These are phyloP conservation scores for Eucalyptus pumila DNA, from an alignment of 345 rosid genomes.

Conservation along the genomic window DNA sequence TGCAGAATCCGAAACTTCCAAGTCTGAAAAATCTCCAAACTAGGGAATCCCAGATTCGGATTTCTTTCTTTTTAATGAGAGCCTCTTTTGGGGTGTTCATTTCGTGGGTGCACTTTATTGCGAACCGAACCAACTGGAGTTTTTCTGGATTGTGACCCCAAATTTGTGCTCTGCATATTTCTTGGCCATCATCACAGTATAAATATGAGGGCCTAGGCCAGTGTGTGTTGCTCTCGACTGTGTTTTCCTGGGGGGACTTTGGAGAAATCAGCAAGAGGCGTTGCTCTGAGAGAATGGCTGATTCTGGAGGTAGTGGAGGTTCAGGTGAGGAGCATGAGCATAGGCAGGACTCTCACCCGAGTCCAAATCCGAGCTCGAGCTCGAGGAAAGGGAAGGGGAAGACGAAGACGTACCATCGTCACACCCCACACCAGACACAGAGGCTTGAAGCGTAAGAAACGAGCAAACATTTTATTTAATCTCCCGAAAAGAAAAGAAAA, in stretches of 20 bases:
- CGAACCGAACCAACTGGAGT: not conserved
- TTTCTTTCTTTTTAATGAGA: not conserved
- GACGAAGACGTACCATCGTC: constrained; percentile 37
- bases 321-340: constrained; percentile 21
- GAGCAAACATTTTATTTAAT: not conserved
- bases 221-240: not conserved
- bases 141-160: not conserved
- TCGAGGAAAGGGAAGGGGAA: not conserved
- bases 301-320: not conserved
- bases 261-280: not conserved
- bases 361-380: not conserved
- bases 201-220: not conserved
- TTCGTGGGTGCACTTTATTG: not conserved
- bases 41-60: not conserved
- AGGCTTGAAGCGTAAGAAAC: constrained; percentile 37
- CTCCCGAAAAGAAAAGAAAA: not conserved
- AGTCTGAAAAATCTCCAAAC: not conserved
- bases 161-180: not conserved
- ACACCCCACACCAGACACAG: constrained; percentile 30
- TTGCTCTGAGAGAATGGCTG: not conserved
- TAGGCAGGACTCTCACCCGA: not conserved
- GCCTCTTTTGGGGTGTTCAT: not conserved
- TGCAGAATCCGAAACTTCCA: not conserved
- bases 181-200: not conserved
- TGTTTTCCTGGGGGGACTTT: not conserved